Percentiles rank a stretch among this genome's conserved stretches.
Evolutionary conservation across 768 basidiomycete species (phyloP).

Genomic region (Cubamyces lactineus): DNA sequence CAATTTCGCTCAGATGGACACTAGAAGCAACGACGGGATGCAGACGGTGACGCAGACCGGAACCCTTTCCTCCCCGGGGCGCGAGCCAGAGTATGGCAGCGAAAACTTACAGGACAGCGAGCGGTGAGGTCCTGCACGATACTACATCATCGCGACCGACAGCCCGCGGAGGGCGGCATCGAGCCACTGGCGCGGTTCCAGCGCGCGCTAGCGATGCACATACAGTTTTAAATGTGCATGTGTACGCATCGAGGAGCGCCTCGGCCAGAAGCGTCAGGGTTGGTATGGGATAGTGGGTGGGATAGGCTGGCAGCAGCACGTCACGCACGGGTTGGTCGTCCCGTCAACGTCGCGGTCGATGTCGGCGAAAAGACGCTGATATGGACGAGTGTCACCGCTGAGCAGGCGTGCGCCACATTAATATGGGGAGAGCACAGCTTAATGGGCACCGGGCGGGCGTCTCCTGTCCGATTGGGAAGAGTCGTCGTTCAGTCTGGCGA

Average conservation of each 20-base stretch:
- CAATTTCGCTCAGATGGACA: too few species aligned
- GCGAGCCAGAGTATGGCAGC: too few species aligned
- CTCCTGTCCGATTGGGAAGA: too few species aligned
- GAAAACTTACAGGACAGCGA: background rate
- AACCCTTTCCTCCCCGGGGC: too few species aligned
- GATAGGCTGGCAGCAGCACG: too few species aligned
- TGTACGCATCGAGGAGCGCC: background rate
- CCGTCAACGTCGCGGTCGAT: background rate
- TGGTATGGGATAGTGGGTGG: too few species aligned
- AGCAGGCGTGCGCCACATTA: slow-evolving; percentile 12
- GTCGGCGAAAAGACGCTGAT: background rate
- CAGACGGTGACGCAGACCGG: too few species aligned
- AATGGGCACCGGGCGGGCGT: too few species aligned
- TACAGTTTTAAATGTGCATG: background rate
- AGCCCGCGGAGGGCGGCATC: background rate
- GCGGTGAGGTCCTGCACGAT: background rate
- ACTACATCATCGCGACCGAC: background rate
- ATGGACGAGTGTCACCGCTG: slow-evolving; percentile 3
- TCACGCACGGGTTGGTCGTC: too few species aligned
- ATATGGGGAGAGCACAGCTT: slow-evolving; percentile 15
- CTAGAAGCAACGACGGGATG: background rate
- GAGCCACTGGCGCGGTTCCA: background rate
- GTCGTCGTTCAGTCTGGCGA: background rate
- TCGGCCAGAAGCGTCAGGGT: background rate
- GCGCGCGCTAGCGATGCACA: background rate